Percentiles rank a stretch among this genome's conserved stretches.
Conservation (phyloP, 2,329 filamentous ascomycete genomes). For the Alternaria postmessia region DNA sequence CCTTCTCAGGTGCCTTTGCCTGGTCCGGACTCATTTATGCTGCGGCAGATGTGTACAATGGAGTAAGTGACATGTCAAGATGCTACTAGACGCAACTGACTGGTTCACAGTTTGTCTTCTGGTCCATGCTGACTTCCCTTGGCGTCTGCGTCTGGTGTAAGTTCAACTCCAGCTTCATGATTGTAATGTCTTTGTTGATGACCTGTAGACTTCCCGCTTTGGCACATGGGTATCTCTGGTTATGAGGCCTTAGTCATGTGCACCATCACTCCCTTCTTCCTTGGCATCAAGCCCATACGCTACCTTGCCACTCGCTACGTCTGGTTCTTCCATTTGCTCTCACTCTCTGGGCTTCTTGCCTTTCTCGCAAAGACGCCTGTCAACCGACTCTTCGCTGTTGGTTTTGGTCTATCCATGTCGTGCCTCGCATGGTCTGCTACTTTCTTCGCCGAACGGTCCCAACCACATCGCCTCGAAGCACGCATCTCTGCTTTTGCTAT, state of each 20-base stretch:
- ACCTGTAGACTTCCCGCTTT: constrained; percentile 83
- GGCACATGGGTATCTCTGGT: constrained; percentile 98
- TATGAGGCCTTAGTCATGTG: constrained; percentile 91
- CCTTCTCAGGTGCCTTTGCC: constrained; percentile 76
- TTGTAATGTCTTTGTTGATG: constrained; percentile 22
- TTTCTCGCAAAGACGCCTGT: constrained; percentile 78
- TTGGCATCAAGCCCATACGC: constrained; percentile 75
- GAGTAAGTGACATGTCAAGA: constrained; percentile 65
- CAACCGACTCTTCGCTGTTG: constrained; percentile 79
- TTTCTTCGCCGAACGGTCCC: constrained; percentile 78
- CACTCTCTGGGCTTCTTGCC: constrained; percentile 78
- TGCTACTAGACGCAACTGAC: constrained; percentile 10
- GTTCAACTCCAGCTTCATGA: constrained; percentile 45
- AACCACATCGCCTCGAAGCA: constrained; percentile 79
- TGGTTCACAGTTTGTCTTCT: constrained; percentile 81
- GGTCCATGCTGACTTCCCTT: constrained; percentile 90
- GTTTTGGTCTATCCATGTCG: constrained; percentile 80
- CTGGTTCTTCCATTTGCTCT: constrained; percentile 76
- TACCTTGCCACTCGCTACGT: constrained; percentile 73
- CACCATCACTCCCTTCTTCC: constrained; percentile 80
- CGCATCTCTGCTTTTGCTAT: constrained; percentile 81
- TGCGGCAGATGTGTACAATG: constrained; percentile 88
- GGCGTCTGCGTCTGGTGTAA: constrained; percentile 93
- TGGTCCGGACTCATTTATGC: constrained; percentile 80
- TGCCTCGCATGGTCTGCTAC: constrained; percentile 86